These are phyloP conservation scores for Cicer pinnatifidum DNA, from an alignment of 306 rosid genomes.

Conservation along the genomic window DNA sequence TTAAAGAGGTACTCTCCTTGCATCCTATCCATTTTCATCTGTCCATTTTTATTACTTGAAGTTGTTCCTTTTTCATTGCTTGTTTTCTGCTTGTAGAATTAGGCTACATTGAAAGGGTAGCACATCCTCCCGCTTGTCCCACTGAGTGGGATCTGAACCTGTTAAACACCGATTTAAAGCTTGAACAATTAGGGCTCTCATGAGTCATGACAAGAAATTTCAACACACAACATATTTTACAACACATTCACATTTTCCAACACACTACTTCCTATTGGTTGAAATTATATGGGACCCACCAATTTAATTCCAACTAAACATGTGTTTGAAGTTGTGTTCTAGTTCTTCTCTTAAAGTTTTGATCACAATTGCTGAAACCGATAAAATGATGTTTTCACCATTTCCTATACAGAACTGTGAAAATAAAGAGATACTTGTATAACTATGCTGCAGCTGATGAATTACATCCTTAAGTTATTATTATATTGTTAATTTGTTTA, in stretches of 20 bases:
- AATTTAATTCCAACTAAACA: not conserved
- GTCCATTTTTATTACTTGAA: conserved; percentile 12
- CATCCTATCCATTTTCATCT: conserved; percentile 26
- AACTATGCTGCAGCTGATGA: not conserved
- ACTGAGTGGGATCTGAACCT: not conserved
- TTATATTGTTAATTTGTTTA: not conserved
- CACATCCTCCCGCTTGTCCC: not conserved
- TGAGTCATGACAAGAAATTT: not conserved
- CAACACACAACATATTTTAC: not conserved
- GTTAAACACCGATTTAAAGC: conserved; percentile 17
- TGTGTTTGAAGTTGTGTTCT: not conserved
- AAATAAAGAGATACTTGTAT: not conserved
- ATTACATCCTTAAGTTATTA: conserved; percentile 1
- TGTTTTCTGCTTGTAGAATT: conserved; percentile 33
- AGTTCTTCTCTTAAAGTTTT: not conserved
- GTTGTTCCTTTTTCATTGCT: conserved; percentile 23
- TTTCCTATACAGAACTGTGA: not conserved
- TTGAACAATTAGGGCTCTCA: conserved; percentile 18
- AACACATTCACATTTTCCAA: not conserved
- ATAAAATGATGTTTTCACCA: not conserved
- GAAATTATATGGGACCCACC: not conserved
- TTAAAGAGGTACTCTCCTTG: conserved; percentile 70
- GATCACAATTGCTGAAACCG: not conserved
- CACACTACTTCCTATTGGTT: not conserved
- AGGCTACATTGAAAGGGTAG: not conserved